These are phyloP conservation scores for Cladosporium colombiae DNA, from an alignment of 2,329 filamentous ascomycete species.

Conservation along the genomic window DNA sequence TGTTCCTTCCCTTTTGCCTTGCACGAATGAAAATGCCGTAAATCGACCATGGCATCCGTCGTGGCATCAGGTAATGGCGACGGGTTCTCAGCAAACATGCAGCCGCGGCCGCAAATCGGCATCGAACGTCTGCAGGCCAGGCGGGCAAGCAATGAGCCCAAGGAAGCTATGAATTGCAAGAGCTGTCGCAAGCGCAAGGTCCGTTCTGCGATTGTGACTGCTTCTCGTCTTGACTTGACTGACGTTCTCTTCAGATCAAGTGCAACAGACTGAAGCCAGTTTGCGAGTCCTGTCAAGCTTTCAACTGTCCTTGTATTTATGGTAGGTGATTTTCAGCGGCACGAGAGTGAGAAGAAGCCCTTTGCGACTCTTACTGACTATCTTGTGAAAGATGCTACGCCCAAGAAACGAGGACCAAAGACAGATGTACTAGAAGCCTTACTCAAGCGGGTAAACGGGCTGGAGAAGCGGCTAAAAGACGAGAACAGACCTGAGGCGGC, in stretches of 20 bases:
- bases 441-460: constrained; percentile 79
- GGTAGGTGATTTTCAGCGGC: constrained; percentile 55
- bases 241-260: constrained; percentile 68
- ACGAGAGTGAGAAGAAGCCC: background rate
- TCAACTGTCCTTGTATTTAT: constrained; percentile 85
- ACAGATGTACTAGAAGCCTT: constrained; percentile 85
- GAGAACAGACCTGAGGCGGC: constrained; percentile 18
- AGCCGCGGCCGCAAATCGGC: constrained; percentile 75
- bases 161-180: constrained; percentile 95
- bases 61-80: constrained; percentile 23
- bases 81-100: constrained; percentile 39
- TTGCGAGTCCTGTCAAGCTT: constrained; percentile 86
- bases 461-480: constrained; percentile 73
- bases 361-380: constrained; percentile 6
- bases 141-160: constrained; percentile 71
- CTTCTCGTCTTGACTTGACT: constrained; percentile 7
- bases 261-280: constrained; percentile 82
- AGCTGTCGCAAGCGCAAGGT: constrained; percentile 92
- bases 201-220: constrained; percentile 27
- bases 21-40: constrained; percentile 15
- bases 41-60: constrained; percentile 22
- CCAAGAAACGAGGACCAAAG: constrained; percentile 87
- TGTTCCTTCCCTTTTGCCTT: background rate
- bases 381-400: constrained; percentile 68
- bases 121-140: constrained; percentile 76